Evolutionary conservation across 306 rosid genomes (phyloP).

Genomic region (Nissolia schottii): DNA sequence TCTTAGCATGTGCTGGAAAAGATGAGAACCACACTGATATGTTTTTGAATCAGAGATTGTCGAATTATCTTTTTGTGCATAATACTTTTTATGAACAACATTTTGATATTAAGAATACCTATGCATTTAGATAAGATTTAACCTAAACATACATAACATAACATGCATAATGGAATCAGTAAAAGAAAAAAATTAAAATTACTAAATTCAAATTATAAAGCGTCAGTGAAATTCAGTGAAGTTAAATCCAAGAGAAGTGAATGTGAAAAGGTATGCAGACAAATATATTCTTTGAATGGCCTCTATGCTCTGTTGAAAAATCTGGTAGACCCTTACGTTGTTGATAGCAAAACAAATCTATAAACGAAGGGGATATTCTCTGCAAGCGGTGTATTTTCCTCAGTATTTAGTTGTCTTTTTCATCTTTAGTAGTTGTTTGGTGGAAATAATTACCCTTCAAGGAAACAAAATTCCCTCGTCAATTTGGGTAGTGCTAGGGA

Average conservation of each 20-base stretch:
- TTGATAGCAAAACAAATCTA: not conserved
- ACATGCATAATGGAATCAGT: not conserved
- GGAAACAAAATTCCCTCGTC: not conserved
- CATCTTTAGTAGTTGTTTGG: not conserved
- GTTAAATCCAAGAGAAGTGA: not conserved
- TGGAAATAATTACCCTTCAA: not conserved
- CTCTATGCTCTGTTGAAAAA: not conserved
- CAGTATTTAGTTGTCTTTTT: not conserved
- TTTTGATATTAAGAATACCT: not conserved
- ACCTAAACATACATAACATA: not conserved
- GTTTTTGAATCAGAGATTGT: not conserved
- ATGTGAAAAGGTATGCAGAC: not conserved
- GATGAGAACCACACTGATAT: slow-evolving; percentile 1
- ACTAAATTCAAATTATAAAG: not conserved
- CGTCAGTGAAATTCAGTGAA: not conserved
- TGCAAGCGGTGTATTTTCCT: not conserved
- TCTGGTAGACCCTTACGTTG: not conserved
- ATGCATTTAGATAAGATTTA: not conserved
- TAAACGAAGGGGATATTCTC: not conserved
- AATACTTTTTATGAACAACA: not conserved
- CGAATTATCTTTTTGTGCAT: not conserved
- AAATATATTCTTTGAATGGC: not conserved
- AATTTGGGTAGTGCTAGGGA: not conserved
- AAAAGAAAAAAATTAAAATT: not conserved
- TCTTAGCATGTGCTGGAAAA: not conserved